Evolutionary conservation across 495 filamentous ascomycete genomes (phyloP).

Genomic region (Neurospora sp.): DNA sequence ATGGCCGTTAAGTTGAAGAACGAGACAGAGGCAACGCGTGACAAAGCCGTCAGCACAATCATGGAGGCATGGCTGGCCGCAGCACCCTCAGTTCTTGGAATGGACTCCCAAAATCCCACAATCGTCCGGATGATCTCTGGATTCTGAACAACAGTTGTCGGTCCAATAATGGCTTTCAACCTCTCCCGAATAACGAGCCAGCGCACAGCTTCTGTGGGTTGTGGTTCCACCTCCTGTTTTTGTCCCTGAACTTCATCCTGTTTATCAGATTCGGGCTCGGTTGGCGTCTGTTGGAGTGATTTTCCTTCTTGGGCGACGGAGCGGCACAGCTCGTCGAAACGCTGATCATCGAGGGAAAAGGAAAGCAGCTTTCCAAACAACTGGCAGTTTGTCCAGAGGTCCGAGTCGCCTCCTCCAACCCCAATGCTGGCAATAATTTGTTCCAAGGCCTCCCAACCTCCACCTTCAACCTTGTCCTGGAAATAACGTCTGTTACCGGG

Average conservation of each 20-base stretch:
- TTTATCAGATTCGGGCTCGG: not conserved
- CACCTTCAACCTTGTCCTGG: slow-evolving; percentile 56
- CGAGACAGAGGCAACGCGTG: slow-evolving; percentile 46
- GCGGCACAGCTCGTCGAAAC: slow-evolving; percentile 42
- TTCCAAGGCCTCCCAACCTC: slow-evolving; percentile 69
- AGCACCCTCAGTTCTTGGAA: slow-evolving; percentile 34
- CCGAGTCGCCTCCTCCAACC: slow-evolving; percentile 46
- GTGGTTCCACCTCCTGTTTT: not conserved
- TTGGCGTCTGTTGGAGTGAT: not conserved
- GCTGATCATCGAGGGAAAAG: slow-evolving; percentile 70
- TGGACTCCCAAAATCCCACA: slow-evolving; percentile 54
- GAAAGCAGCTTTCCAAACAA: slow-evolving; percentile 78
- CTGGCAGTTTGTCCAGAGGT: slow-evolving; percentile 55
- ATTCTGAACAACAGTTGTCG: slow-evolving; percentile 49
- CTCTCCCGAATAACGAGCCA: slow-evolving; percentile 23
- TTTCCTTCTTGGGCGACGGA: slow-evolving; percentile 16
- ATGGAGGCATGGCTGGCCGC: slow-evolving; percentile 43
- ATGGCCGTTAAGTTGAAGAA: slow-evolving; percentile 65
- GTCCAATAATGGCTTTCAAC: slow-evolving; percentile 38
- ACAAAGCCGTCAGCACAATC: slow-evolving; percentile 46
- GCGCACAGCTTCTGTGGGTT: not conserved
- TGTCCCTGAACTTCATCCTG: not conserved
- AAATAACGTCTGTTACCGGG: slow-evolving; percentile 84
- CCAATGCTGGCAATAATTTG: slow-evolving; percentile 53
- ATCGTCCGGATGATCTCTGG: slow-evolving; percentile 55